phyloP scores from a whole-genome alignment of 2,329 filamentous ascomycete genomes.

The Nigrospora sphaerica region DNA sequence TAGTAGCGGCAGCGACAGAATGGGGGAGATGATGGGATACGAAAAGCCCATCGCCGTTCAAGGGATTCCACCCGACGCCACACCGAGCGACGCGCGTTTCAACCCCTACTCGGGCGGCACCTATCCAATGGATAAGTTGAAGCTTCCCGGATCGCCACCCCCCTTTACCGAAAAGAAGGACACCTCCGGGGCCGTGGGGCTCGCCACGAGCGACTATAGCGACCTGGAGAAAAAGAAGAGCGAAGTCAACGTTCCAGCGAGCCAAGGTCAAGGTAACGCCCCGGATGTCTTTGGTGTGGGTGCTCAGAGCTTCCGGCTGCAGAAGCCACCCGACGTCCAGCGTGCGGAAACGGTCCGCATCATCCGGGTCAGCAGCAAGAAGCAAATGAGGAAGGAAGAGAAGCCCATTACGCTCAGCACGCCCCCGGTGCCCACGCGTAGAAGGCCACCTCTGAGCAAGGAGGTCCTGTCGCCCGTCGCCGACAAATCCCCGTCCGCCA shows the following conservation, averaged over 20 bases:
- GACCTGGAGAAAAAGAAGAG: not conserved
- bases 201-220: constrained; percentile 14
- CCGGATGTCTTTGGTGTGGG: constrained; percentile 11
- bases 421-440: not conserved
- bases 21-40: constrained; percentile 6
- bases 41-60: constrained; percentile 16
- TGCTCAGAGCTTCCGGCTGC: constrained; percentile 16
- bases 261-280: not conserved
- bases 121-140: constrained; percentile 18
- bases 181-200: constrained; percentile 10
- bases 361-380: constrained; percentile 19
- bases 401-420: not conserved
- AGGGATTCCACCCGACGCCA: constrained; percentile 7
- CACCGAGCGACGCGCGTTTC: constrained; percentile 13
- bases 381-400: constrained; percentile 3
- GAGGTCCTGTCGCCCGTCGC: constrained; percentile 2
- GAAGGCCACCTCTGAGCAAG: not conserved
- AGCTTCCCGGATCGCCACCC: constrained; percentile 15
- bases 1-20: not conserved
- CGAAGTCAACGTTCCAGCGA: not conserved
- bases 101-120: constrained; percentile 15
- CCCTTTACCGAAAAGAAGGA: constrained; percentile 13
- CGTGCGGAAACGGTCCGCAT: constrained; percentile 20
- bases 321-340: constrained; percentile 16
- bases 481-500: not conserved